phyloP scores from a whole-genome alignment of 176 grass and related monocot species.

The barley (Hordeum vulgare) region DNA sequence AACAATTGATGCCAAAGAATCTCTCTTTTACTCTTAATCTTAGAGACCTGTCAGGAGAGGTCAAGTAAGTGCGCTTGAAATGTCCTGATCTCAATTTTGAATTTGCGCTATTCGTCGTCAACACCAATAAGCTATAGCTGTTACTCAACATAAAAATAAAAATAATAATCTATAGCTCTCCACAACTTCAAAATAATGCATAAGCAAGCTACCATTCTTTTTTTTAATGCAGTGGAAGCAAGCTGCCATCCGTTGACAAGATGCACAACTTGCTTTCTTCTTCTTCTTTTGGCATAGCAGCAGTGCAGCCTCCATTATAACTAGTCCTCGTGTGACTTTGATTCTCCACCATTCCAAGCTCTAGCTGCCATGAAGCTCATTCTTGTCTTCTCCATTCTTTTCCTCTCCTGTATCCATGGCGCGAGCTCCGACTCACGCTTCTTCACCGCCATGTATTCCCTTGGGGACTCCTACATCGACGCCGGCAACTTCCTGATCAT shows the following conservation, averaged over 20 bases:
- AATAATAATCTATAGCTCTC: no score
- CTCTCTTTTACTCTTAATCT: not conserved
- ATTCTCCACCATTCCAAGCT: not conserved
- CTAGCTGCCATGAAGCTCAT: not conserved
- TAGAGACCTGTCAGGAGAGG: not conserved
- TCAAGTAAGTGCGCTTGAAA: not conserved
- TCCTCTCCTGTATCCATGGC: not conserved
- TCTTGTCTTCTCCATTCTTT: not conserved
- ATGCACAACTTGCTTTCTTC: not conserved
- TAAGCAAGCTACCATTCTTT: no score
- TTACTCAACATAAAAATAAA: no score
- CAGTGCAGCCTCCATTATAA: not conserved
- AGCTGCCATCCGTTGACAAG: not conserved
- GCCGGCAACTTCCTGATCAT: conserved; percentile 45
- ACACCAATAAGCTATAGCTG: no score
- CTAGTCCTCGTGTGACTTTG: not conserved
- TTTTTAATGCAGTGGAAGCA: not conserved
- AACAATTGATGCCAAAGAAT: not conserved
- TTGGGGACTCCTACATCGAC: conserved; percentile 54
- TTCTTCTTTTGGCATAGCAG: not conserved
- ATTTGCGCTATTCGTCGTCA: no score
- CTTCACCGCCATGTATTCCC: conserved; percentile 39
- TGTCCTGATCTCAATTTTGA: not conserved
- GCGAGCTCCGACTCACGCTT: not conserved
- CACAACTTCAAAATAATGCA: no score